Evolutionary conservation across 345 rosid genomes (phyloP), one percentile per base, ranked within the genome.

Genomic region (Rubroshorea leprosula): DNA sequence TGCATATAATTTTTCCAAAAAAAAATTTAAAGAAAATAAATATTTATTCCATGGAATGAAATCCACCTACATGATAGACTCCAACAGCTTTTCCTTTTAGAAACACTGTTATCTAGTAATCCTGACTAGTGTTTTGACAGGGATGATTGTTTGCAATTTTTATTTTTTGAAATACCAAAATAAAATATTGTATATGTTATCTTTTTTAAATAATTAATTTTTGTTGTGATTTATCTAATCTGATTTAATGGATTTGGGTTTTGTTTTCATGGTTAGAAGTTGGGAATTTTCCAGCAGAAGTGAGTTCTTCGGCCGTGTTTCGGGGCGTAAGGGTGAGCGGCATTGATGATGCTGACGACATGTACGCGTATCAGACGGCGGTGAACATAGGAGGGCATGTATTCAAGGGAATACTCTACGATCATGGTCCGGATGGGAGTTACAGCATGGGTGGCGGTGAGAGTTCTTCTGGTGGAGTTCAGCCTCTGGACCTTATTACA

Each of bases 321-420:
- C 83, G 89, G 19, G 84, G 98, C 43, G 90, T 92, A 3, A 71
- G 83, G 64, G 81, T 92, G 78, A 83, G 84, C 62, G 62, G 79
- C 38, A 41, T 83, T 27, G 95, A 86, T 25, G 96, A 92, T 15
- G 66, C 48, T 17, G 90, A 84, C 11, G 96, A 90, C 6, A 87
- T 86, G 61, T 83, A 65, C 19, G 98, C 98, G 22, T 92, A 92
- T 72, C 92, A 86, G 75, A 80, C 98, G 31, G 80, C 84, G 10
- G 85, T 92, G 26, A 86, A 78, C 73, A 89, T 92, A 4, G 84
- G 87, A 23, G 98, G 98, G 15, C 98, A 86, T 63, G 61, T 92
- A 21, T 92, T 92, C 78, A 92, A 84, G 63, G 98, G 96, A 57
- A 77, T 92, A 68, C 80, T 92, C 48, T 89, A 92, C 63, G 93